Percentiles rank a stretch among this genome's conserved stretches.
Evolutionary conservation across 495 filamentous ascomycete species (phyloP).

Genomic region (Glarea lozoyensis): DNA sequence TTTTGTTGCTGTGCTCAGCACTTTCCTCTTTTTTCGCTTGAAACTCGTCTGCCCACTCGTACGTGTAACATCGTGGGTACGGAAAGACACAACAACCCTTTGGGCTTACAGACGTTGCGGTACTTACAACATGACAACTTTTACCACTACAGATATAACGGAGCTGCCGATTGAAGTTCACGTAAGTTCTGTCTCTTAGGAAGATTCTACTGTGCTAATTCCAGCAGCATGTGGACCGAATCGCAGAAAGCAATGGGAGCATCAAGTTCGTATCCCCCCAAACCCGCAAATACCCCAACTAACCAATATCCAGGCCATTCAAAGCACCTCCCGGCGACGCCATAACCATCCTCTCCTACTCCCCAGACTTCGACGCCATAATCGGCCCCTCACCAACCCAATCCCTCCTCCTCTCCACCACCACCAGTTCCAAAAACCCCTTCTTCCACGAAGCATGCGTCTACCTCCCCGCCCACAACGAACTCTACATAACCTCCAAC

Average conservation of each 20-base stretch:
- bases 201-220: conserved; percentile 1
- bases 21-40: no score
- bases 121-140: conserved; percentile 19
- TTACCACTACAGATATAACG: conserved; percentile 21
- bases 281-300: not conserved
- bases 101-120: no score
- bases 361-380: conserved; percentile 11
- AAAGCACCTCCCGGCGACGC: conserved; percentile 7
- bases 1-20: no score
- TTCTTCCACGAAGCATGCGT: conserved; percentile 56
- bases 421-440: conserved; percentile 26
- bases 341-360: conserved; percentile 16
- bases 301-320: conserved; percentile 1
- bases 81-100: no score
- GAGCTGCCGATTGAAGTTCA: conserved; percentile 6
- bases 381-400: conserved; percentile 18
- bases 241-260: conserved; percentile 15
- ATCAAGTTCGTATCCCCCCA: conserved; percentile 11
- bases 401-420: conserved; percentile 31
- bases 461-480: conserved; percentile 32
- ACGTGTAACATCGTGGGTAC: no score
- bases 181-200: conserved; percentile 10
- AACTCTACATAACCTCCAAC: conserved; percentile 54
- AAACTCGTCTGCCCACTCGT: no score
- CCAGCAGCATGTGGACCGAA: conserved; percentile 12